phyloP scores from a whole-genome alignment of 306 rosid species.

The Delonix regia region DNA sequence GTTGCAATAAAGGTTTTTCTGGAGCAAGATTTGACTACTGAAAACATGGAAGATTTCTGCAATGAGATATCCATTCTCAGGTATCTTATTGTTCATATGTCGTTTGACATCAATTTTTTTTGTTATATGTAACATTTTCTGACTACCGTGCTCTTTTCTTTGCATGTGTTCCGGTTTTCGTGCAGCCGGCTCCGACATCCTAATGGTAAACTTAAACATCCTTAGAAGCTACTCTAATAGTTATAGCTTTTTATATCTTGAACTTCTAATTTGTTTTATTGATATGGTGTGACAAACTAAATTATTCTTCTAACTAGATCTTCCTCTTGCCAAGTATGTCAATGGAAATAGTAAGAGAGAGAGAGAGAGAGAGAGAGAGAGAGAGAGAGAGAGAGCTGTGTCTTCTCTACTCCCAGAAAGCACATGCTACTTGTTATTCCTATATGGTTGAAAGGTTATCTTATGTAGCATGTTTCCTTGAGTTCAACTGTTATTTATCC shows the following conservation, averaged over 20 bases:
- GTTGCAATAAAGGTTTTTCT: constrained; percentile 97
- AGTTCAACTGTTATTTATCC: constrained; percentile 30
- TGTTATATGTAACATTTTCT: constrained; percentile 42
- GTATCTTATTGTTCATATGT: constrained; percentile 46
- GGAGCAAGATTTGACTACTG: constrained; percentile 93
- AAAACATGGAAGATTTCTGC: constrained; percentile 98
- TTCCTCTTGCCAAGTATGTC: background rate
- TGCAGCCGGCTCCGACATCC: constrained; percentile 98
- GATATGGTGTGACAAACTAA: background rate
- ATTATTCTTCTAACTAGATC: background rate
- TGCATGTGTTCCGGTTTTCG: constrained; percentile 27
- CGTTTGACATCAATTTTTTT: constrained; percentile 22
- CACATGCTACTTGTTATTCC: constrained; percentile 1
- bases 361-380: too few relatives aligned
- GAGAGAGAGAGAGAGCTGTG: background rate
- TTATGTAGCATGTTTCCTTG: constrained; percentile 27
- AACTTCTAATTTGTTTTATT: constrained; percentile 31
- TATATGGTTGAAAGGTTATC: constrained; percentile 12
- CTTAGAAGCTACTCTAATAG: constrained; percentile 31
- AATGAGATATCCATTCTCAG: constrained; percentile 96
- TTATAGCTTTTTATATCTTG: constrained; percentile 24
- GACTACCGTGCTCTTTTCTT: constrained; percentile 28
- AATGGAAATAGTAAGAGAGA: background rate
- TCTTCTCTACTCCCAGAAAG: background rate
- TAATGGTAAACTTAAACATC: constrained; percentile 65